Evolutionary conservation across 2,329 filamentous ascomycete species (phyloP).

Genomic region (Ceratocystis harringtonii): DNA sequence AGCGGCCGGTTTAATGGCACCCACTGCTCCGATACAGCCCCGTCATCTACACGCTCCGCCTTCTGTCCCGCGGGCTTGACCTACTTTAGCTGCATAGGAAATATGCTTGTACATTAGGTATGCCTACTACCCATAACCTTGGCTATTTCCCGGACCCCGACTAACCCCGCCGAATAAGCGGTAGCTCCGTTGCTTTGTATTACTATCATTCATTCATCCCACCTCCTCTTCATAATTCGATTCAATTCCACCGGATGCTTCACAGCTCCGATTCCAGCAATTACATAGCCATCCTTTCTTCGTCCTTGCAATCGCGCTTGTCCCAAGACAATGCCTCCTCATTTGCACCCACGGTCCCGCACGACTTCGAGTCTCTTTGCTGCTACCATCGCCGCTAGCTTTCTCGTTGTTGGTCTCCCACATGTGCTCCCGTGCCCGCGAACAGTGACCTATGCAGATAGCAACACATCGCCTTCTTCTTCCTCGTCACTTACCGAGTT

Average conservation of each 20-base stretch:
- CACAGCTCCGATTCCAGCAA: background rate
- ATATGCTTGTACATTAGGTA: background rate
- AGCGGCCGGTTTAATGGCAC: background rate
- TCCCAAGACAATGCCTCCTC: constrained; percentile 52
- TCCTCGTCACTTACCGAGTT: constrained; percentile 10
- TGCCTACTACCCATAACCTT: background rate
- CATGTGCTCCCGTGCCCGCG: constrained; percentile 81
- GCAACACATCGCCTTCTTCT: constrained; percentile 21
- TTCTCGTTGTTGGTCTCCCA: constrained; percentile 81
- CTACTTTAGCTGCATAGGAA: background rate
- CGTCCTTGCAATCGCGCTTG: background rate
- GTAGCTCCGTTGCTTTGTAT: background rate
- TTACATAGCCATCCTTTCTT: background rate
- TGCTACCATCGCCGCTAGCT: constrained; percentile 76
- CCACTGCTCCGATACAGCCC: background rate
- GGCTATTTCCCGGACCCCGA: background rate
- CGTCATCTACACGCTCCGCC: background rate
- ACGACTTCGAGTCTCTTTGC: constrained; percentile 91
- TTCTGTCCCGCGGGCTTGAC: background rate
- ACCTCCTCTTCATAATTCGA: background rate
- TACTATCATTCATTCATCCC: background rate
- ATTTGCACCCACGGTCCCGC: constrained; percentile 84
- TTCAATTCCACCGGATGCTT: background rate
- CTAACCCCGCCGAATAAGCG: background rate
- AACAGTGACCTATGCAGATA: constrained; percentile 65